Conservation (phyloP, 345 rosid genomes). For the Pseudoturritis turrita region DNA sequence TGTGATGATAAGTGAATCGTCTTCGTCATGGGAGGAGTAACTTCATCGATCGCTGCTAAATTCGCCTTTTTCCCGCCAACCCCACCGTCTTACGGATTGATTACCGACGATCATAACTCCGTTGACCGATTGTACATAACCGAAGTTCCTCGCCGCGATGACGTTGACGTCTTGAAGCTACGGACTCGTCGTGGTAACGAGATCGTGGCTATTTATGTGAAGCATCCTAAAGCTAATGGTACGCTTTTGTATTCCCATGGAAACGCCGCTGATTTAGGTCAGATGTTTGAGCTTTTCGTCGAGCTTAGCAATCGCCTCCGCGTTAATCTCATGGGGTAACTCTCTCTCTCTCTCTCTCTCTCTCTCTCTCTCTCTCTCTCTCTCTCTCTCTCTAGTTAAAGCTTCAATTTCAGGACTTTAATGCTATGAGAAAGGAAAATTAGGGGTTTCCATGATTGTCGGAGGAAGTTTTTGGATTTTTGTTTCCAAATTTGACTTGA, state of each 20-base stretch:
- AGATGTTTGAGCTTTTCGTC: constrained; percentile 90
- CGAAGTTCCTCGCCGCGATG: constrained; percentile 61
- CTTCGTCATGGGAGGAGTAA: constrained; percentile 81
- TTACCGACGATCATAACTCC: constrained; percentile 34
- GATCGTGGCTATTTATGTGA: constrained; percentile 72
- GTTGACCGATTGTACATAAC: constrained; percentile 46
- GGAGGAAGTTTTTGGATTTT: background rate
- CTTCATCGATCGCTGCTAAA: constrained; percentile 94
- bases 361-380: too few species aligned
- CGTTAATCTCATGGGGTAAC: constrained; percentile 85
- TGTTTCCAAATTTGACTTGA: background rate
- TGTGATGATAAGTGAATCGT: constrained; percentile 21
- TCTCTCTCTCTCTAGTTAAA: too few species aligned
- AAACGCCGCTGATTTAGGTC: constrained; percentile 96
- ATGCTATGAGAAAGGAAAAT: background rate
- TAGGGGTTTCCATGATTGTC: background rate
- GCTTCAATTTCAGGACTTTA: background rate
- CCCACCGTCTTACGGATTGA: constrained; percentile 73
- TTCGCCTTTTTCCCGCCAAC: constrained; percentile 98
- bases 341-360: background rate
- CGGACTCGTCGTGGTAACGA: constrained; percentile 87
- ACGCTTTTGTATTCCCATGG: constrained; percentile 95
- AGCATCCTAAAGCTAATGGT: constrained; percentile 74
- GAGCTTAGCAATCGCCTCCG: constrained; percentile 88
- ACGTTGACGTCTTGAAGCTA: constrained; percentile 70